Evolutionary conservation across 2,329 filamentous ascomycete species (phyloP), one percentile per base, ranked within the genome.

Genomic region (Epichloe brachyelytri): DNA sequence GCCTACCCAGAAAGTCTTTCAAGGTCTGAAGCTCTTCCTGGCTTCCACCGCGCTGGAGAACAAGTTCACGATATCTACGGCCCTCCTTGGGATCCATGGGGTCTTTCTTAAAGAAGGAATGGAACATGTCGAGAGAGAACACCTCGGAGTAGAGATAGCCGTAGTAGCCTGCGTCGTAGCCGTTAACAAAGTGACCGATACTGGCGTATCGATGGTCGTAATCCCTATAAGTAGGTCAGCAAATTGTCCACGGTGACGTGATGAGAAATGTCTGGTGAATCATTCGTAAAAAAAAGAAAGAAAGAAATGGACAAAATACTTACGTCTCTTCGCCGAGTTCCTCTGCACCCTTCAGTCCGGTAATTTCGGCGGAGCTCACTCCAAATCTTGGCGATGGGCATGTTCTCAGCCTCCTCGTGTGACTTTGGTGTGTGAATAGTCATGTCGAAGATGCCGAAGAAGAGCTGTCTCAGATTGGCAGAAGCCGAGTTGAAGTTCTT

Each of bases 391-490:
- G 79, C 79, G 33, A 83, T 72, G 51, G 88, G 76, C 54, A 90
- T 66, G 20, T 73, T 68, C 69, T 87, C 75, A 15, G 85, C 70
- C n/a, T 80, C 83, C 11, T 78, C 79, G 56, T 88, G 85, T n/a
- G 75, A 77, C 56, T 74, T 71, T 7, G 85, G 82, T 30, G 81
- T 79, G 67, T 93, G 87, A 3, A 91, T 76, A 0, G 80, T 80
- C 86, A 93, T 91, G 64, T 93, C 86, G 59, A 87, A 91, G 54
- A 87, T 84, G 39, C 86, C 87, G 61, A 89, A 88, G 65, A 88
- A 81, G 41, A 93, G 72, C 66, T 91, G 87, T 40, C 83, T 76
- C 30, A 91, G 74, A 62, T 88, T 90, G 68, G 85, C 86, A 5
- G 88, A 76, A 0, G 85, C 85, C 54, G 82, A 86, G 64, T 91